Base-by-base conservation (phyloP, 2,329 filamentous ascomycete genomes). In the Basipetospora sp. region DNA sequence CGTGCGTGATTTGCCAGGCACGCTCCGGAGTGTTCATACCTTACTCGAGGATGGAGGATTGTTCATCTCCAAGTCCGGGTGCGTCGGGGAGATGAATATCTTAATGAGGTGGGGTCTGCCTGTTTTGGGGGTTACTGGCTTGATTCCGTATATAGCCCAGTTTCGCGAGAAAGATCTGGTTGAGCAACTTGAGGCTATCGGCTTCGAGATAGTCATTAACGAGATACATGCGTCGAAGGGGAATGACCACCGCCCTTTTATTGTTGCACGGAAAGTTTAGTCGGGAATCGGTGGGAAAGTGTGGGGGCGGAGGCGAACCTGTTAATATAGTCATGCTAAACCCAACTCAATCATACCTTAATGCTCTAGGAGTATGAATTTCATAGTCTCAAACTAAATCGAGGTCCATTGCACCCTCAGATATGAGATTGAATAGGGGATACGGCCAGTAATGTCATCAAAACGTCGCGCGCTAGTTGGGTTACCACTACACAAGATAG, bases 21-120 rank as follows among this genome's bases (percentile, higher is more conserved):
- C 43, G 4, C 14, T 46, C 17, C 29, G 29, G 6, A 30, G 22
- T 20, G 36, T 42, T 13, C 34, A 31, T 16, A 15, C 30, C 2
- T 16, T 46, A 27, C 36, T 46, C 15, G 36, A 38, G 15, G 34
- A 42, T 19, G 38, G 36, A 3, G 44, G 44, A 8, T 20, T 43
- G 5, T 41, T 46, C 17, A 43, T 46, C 41, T 41, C 35, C 33
- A 46, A 46, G 43, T 45, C 44, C 18, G 36, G 34, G 10, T 46
- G 43, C 14, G n/a, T 45, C 3, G 35, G 29, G 4, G 41, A 43
- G 11, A 42, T 40, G 41, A 43, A 41, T 10, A 31, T 36, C 14
- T 37, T 43, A 4, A 20, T 34, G 8, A 32, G 30, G 34, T 19
- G 42, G 17, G 36, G 22, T 15, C 31, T 43, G 26, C 43, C 43